These are phyloP conservation scores for Inga leiocalycina DNA, from an alignment of 306 rosid species.

Conservation along the genomic window DNA sequence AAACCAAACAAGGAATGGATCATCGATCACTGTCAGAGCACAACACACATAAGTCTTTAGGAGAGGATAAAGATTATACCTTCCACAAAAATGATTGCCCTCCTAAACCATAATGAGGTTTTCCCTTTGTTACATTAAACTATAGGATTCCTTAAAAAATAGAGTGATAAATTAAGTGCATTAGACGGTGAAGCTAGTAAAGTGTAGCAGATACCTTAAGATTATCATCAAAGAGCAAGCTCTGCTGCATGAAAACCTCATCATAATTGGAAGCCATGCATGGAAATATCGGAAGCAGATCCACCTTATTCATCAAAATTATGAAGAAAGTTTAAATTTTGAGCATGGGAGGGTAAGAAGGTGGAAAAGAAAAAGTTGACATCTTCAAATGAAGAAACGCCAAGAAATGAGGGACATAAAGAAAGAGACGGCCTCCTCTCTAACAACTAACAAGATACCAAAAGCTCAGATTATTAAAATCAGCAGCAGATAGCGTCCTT, in stretches of 20 bases:
- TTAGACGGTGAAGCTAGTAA: background rate
- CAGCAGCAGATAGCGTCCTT: background rate
- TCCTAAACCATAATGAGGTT: too few relatives aligned
- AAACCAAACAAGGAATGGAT: too few relatives aligned
- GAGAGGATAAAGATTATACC: too few relatives aligned
- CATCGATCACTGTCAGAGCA: too few relatives aligned
- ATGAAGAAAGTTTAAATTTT: constrained; percentile 8
- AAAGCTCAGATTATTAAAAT: constrained; percentile 8
- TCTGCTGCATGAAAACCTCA: constrained; percentile 86
- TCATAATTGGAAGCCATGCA: constrained; percentile 68
- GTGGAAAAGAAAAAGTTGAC: constrained; percentile 10
- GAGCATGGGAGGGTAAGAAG: background rate
- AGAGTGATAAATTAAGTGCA: background rate
- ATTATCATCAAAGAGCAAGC: constrained; percentile 78
- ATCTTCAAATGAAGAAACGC: background rate
- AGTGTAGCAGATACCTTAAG: constrained; percentile 52
- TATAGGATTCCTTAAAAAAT: background rate
- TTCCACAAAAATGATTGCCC: too few relatives aligned
- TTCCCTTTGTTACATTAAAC: too few relatives aligned
- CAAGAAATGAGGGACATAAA: constrained; percentile 10
- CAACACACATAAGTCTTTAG: too few relatives aligned
- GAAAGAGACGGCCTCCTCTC: constrained; percentile 22
- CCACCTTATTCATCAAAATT: constrained; percentile 30
- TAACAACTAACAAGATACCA: constrained; percentile 15
- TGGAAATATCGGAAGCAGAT: constrained; percentile 28